A percentile compares a stretch with the other conserved stretches of the same genome.
Evolutionary conservation across 306 rosid genomes (phyloP).

Genomic region (Corylus heterophylla): DNA sequence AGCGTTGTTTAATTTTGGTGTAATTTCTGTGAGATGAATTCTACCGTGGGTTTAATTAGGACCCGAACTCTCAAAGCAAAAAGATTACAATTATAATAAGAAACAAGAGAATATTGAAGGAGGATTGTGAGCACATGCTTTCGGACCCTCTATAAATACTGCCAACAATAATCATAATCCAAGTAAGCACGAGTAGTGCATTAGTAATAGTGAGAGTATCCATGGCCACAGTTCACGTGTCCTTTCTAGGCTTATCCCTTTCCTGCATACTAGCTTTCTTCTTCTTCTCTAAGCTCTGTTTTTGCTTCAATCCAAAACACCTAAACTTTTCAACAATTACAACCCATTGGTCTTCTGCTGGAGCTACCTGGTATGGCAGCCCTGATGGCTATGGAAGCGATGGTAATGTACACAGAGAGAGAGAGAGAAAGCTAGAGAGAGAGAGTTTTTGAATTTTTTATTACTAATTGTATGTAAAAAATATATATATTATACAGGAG

Average conservation of each 20-base stretch:
- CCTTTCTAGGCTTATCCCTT: background rate
- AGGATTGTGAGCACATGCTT: background rate
- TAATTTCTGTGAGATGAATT: background rate
- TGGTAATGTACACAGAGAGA: conserved; percentile 12
- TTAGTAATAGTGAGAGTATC: background rate
- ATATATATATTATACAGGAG: conserved; percentile 15
- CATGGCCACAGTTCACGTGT: conserved; percentile 22
- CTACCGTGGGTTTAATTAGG: background rate
- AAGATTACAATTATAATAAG: background rate
- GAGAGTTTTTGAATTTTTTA: background rate
- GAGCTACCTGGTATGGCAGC: conserved; percentile 54
- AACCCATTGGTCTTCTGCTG: conserved; percentile 38
- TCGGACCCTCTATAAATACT: conserved; percentile 17
- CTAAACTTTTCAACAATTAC: conserved; percentile 26
- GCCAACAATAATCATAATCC: background rate
- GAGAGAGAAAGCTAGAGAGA: background rate
- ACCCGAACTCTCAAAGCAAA: background rate
- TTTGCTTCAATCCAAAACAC: conserved; percentile 24
- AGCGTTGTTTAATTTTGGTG: background rate
- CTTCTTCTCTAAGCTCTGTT: conserved; percentile 29
- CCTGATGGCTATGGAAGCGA: conserved; percentile 40
- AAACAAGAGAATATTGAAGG: background rate
- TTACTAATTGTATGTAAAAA: background rate
- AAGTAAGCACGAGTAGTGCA: background rate
- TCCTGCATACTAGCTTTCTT: conserved; percentile 10